phyloP scores from a whole-genome alignment of 2,329 filamentous ascomycete genomes.

The Xylariales sp. region DNA sequence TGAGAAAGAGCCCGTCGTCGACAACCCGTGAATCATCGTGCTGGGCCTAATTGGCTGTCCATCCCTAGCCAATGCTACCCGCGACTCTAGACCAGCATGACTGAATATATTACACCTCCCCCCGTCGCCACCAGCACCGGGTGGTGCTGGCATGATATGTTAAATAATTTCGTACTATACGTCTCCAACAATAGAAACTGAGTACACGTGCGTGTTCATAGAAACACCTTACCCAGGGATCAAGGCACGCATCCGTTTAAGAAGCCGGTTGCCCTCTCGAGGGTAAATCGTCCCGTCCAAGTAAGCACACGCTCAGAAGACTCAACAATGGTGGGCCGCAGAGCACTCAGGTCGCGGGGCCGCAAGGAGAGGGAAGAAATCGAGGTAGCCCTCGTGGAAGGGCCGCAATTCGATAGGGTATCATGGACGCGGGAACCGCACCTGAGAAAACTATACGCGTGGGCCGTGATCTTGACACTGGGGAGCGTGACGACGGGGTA shows the following conservation, averaged over 20 bases:
- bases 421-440: conserved; percentile 68
- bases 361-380: conserved; percentile 29
- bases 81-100: conserved; percentile 37
- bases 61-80: conserved; percentile 23
- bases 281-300: not conserved
- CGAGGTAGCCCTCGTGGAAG: conserved; percentile 39
- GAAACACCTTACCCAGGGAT: conserved; percentile 17
- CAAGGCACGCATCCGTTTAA: not conserved
- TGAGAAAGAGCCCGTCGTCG: conserved; percentile 35
- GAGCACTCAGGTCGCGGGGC: conserved; percentile 29
- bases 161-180: conserved; percentile 9
- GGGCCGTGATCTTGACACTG: conserved; percentile 65
- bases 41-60: conserved; percentile 27
- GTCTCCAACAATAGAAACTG: conserved; percentile 17
- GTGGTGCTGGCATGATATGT: conserved; percentile 14
- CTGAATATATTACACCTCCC: conserved; percentile 34
- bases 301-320: not conserved
- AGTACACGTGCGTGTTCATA: conserved; percentile 13
- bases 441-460: conserved; percentile 66
- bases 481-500: conserved; percentile 72
- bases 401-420: conserved; percentile 52
- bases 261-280: not conserved
- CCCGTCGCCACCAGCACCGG: conserved; percentile 15
- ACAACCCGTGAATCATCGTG: conserved; percentile 19
- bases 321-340: conserved; percentile 33